phyloP scores from a whole-genome alignment of 768 basidiomycete genomes.

The Porphyrellus cyaneotinctus region DNA sequence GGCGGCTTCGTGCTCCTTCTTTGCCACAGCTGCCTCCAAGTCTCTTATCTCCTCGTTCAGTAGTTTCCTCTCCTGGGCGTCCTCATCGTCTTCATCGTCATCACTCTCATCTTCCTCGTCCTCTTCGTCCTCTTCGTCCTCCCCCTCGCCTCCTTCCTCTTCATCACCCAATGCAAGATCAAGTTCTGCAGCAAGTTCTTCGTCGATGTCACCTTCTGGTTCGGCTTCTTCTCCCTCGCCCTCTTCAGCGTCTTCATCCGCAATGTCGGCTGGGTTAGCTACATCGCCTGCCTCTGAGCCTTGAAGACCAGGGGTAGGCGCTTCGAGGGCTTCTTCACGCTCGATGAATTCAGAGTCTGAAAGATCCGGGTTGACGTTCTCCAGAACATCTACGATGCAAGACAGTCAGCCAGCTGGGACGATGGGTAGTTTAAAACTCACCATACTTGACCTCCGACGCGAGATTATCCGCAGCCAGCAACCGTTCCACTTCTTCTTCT shows the following conservation, averaged over 20 bases:
- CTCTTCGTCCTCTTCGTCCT: slow-evolving; percentile 64
- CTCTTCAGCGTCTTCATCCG: slow-evolving; percentile 56
- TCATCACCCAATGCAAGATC: slow-evolving; percentile 75
- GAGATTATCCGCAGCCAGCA: slow-evolving; percentile 74
- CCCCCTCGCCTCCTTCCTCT: slow-evolving; percentile 62
- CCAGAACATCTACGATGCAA: slow-evolving; percentile 62
- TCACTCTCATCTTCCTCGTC: slow-evolving; percentile 46
- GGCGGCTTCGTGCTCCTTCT: slow-evolving; percentile 80
- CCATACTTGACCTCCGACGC: slow-evolving; percentile 78
- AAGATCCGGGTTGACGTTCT: slow-evolving; percentile 86
- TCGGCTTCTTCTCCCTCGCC: slow-evolving; percentile 59
- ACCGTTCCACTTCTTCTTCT: slow-evolving; percentile 86
- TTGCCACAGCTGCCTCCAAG: slow-evolving; percentile 80
- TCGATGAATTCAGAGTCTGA: slow-evolving; percentile 88
- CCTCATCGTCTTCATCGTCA: slow-evolving; percentile 81
- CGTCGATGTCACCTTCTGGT: slow-evolving; percentile 78
- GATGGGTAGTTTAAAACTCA: slow-evolving; percentile 25
- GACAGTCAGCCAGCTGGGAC: not conserved
- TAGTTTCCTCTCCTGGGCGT: slow-evolving; percentile 70
- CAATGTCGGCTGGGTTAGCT: slow-evolving; percentile 50
- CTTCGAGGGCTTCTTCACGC: slow-evolving; percentile 54
- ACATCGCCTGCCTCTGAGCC: slow-evolving; percentile 64
- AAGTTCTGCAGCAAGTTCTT: slow-evolving; percentile 83
- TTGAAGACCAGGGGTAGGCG: slow-evolving; percentile 66
- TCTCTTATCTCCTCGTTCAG: slow-evolving; percentile 88